A percentile compares a stretch with the other conserved stretches of the same genome.
Evolutionary conservation across 208 protist species (phyloP).

Genomic region (Trypanosoma brucei): DNA sequence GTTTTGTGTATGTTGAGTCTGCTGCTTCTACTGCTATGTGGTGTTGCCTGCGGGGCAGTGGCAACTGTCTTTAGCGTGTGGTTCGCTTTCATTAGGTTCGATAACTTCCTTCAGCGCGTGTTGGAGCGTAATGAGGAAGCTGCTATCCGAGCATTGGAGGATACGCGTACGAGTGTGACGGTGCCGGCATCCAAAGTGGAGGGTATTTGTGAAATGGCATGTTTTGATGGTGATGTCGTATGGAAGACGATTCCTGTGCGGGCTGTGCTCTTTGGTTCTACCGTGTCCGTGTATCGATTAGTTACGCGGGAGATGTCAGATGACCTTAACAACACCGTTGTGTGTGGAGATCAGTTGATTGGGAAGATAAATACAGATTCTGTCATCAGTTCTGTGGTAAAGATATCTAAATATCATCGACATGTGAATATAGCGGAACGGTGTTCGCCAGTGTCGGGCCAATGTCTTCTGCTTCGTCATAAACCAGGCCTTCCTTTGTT

Average conservation of each 20-base stretch:
- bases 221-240: conserved; percentile 69
- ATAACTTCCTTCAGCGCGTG: conserved; percentile 21
- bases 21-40: conserved; percentile 41
- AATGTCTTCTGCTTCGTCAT: conserved; percentile 44
- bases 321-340: conserved; percentile 10
- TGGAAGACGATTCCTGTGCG: conserved; percentile 51
- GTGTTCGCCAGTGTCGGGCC: conserved; percentile 60
- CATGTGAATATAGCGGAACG: conserved; percentile 52
- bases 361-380: conserved; percentile 64
- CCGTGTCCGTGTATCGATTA: conserved; percentile 62
- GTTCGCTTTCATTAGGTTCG: conserved; percentile 41
- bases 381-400: conserved; percentile 31
- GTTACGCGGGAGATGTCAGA: conserved; percentile 27
- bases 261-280: conserved; percentile 57
- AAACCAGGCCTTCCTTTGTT: conserved; percentile 56
- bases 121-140: conserved; percentile 48
- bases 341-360: conserved; percentile 52
- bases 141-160: conserved; percentile 32
- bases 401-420: conserved; percentile 77
- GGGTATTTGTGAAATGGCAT: conserved; percentile 55
- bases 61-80: conserved; percentile 42
- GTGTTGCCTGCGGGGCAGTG: conserved; percentile 35
- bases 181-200: conserved; percentile 53
- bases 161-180: conserved; percentile 31
- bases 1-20: conserved; percentile 3